Evolutionary conservation across 257 asterid genomes (phyloP).

Genomic region (Petunia secreta): DNA sequence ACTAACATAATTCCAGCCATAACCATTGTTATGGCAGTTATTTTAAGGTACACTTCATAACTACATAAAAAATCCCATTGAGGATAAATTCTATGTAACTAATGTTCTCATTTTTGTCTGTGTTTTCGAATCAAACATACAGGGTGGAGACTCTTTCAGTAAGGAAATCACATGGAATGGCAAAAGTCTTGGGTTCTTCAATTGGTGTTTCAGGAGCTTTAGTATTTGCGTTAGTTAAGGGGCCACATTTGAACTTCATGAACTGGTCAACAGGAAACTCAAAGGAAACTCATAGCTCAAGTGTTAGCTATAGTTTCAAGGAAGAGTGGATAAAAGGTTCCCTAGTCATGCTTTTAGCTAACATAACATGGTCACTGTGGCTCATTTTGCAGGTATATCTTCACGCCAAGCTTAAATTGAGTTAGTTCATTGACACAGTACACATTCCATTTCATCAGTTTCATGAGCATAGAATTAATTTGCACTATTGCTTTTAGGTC

Average conservation of each 20-base stretch:
- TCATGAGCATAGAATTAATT: too few species aligned
- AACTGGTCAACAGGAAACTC: slow-evolving; percentile 28
- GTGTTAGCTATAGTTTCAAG: slow-evolving; percentile 23
- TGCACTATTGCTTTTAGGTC: slow-evolving; percentile 38
- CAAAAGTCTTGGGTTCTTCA: slow-evolving; percentile 50
- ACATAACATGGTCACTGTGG: slow-evolving; percentile 61
- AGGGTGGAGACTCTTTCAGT: slow-evolving; percentile 59
- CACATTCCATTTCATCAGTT: too few species aligned
- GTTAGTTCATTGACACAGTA: background rate
- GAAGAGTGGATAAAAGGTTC: slow-evolving; percentile 58
- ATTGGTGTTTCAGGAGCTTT: slow-evolving; percentile 57
- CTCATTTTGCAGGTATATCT: slow-evolving; percentile 59
- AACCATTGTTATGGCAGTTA: slow-evolving; percentile 52
- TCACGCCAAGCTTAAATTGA: background rate
- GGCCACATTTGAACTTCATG: slow-evolving; percentile 50
- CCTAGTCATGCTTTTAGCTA: slow-evolving; percentile 57
- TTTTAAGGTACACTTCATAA: slow-evolving; percentile 40
- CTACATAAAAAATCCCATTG: background rate
- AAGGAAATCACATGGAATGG: slow-evolving; percentile 42
- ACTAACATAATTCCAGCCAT: slow-evolving; percentile 60
- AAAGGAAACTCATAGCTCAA: background rate
- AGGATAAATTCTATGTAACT: background rate
- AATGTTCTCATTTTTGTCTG: background rate
- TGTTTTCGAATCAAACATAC: background rate
- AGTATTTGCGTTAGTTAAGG: slow-evolving; percentile 67